Conservation (phyloP, 345 rosid species). For the Anacardium occidentale region DNA sequence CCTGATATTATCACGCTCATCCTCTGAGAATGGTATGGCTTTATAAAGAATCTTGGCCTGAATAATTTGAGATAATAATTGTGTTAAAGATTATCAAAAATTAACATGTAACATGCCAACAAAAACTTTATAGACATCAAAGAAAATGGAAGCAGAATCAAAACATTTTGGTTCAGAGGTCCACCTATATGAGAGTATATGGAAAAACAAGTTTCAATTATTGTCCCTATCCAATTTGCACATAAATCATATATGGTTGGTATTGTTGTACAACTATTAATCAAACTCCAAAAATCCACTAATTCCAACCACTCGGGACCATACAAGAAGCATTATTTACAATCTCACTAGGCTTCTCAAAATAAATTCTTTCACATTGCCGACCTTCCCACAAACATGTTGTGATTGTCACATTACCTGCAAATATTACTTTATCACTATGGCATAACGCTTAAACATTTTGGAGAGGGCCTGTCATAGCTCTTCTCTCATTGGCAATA, state of each 20-base stretch:
- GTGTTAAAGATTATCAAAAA: slow-evolving; percentile 2
- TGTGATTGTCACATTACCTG: not conserved
- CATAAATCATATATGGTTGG: not conserved
- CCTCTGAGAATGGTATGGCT: slow-evolving; percentile 72
- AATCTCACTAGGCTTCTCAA: not conserved
- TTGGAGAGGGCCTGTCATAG: not conserved
- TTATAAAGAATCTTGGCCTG: slow-evolving; percentile 98
- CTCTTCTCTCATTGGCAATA: not conserved
- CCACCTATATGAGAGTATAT: not conserved
- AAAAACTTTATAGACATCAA: not conserved
- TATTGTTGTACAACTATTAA: not conserved
- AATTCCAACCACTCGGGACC: not conserved
- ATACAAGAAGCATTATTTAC: not conserved
- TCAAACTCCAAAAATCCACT: not conserved
- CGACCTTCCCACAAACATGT: not conserved
- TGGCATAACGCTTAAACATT: not conserved
- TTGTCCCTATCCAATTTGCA: not conserved
- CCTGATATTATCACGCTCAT: slow-evolving; percentile 82
- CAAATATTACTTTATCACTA: not conserved
- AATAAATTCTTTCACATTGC: not conserved
- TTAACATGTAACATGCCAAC: not conserved
- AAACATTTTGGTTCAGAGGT: not conserved
- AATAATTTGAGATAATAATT: slow-evolving; percentile 18
- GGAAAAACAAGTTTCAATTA: not conserved
- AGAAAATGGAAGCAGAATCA: not conserved